Base-by-base conservation (phyloP, 116 monocot species). In the Cymodocea nodosa region DNA sequence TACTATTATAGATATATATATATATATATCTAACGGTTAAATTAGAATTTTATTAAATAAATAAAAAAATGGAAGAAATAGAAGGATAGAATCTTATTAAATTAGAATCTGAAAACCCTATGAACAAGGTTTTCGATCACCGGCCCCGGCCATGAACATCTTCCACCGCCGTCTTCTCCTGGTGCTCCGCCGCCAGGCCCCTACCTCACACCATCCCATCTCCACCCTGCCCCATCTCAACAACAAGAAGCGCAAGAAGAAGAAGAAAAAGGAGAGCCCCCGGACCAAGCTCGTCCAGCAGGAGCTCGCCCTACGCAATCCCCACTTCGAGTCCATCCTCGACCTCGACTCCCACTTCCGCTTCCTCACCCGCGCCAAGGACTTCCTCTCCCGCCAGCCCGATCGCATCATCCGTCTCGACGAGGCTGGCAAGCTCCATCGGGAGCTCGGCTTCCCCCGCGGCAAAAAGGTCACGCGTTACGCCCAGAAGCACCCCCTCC, bases 381-480 rank as follows among this genome's bases (percentile, higher is more conserved):
- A 74, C 77, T 89, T 80, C 82, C 85, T 98, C 67, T 76, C 88
- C 49, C 71, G 63, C 75, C 82, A 78, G 35, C 86, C 82, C 24
- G 64, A 62, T 15, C 81, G 39, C 59, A 64, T 53, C 50, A 73
- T 98, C 69, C 86, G 78, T 52, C 92, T 98, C 63, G 22, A 78
- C 52, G 55, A 60, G 65, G 97, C 92, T 23, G 88, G 91, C 17
- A 91, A 87, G 66, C 89, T 86, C 71, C 58, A 89, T 77, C 83
- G 77, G 34, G 86, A 89, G 64, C 80, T 91, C 53, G 97, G 97
- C 34, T 88, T 98, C 71, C 82, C 92, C 49, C 97, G 91, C 36
- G 97, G 97, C 62, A 88, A 89, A 58, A 88, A 81, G 35, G 66
- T 81, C 73, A 70, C 82, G 59, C 67, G 68, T 50, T 79, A 58